Conservation (phyloP, 192 early-diverging fungal genomes). For the Coemansia sp. region DNA sequence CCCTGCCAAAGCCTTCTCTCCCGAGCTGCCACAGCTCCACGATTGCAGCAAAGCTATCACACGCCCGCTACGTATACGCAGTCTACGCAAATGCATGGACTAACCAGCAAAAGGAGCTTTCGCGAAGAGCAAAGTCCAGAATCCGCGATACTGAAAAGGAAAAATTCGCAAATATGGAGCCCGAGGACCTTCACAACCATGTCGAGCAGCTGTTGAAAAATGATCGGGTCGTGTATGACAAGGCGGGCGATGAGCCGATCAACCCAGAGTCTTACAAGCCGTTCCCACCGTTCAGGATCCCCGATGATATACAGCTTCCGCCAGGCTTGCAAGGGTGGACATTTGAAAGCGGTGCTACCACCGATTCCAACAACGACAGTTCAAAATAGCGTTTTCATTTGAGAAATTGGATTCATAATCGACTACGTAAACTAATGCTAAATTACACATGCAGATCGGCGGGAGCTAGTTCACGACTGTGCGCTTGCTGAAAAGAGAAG, state of each 20-base stretch:
- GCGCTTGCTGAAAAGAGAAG: background rate
- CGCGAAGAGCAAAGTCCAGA: conserved; percentile 27
- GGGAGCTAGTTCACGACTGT: background rate
- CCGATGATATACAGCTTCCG: conserved; percentile 25
- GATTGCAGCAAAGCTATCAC: conserved; percentile 34
- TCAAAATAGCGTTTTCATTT: background rate
- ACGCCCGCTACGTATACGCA: conserved; percentile 46
- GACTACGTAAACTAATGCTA: no score
- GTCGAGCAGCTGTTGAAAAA: conserved; percentile 44
- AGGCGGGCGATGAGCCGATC: conserved; percentile 42
- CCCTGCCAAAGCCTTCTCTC: conserved; percentile 35
- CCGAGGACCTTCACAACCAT: conserved; percentile 32
- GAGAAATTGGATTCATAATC: background rate
- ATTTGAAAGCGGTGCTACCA: conserved; percentile 32
- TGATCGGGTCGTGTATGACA: conserved; percentile 33
- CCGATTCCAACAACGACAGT: conserved; percentile 26
- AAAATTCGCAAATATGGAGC: conserved; percentile 17
- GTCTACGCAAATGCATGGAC: conserved; percentile 37
- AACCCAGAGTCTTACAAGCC: conserved; percentile 31
- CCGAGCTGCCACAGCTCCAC: conserved; percentile 27
- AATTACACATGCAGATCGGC: background rate
- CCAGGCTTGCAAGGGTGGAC: conserved; percentile 47
- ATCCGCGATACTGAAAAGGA: conserved; percentile 28
- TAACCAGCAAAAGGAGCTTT: conserved; percentile 46
- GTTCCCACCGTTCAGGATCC: conserved; percentile 48